phyloP scores from a whole-genome alignment of 495 filamentous ascomycete species.

The Aspergillus sparsus region DNA sequence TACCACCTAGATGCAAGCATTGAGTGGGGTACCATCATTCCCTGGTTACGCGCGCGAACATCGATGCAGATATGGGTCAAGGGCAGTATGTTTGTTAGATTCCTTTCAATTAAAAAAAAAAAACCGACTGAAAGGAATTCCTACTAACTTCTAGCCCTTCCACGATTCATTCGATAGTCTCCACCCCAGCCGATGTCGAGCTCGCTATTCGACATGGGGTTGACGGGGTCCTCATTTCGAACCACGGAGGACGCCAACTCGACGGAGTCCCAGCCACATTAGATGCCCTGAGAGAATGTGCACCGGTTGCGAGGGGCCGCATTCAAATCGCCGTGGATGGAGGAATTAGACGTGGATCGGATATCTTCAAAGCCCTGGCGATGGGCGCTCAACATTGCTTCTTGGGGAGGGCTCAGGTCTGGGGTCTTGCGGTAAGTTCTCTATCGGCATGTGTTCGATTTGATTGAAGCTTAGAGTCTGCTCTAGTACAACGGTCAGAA shows the following conservation, averaged over 20 bases:
- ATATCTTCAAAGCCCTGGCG: slow-evolving; percentile 92
- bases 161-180: slow-evolving; percentile 46
- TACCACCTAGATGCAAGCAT: slow-evolving; percentile 64
- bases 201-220: slow-evolving; percentile 49
- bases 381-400: slow-evolving; percentile 82
- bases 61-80: slow-evolving; percentile 92
- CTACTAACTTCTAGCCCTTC: neutral
- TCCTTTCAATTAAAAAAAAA: neutral
- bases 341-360: slow-evolving; percentile 81
- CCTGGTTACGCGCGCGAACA: slow-evolving; percentile 83
- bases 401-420: slow-evolving; percentile 78
- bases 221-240: slow-evolving; percentile 56
- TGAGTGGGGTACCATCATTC: slow-evolving; percentile 78
- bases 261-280: slow-evolving; percentile 70
- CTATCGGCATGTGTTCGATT: slow-evolving; percentile 3
- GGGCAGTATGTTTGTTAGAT: slow-evolving; percentile 49
- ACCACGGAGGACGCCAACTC: slow-evolving; percentile 39
- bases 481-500: slow-evolving; percentile 41
- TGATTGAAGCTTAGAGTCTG: slow-evolving; percentile 18
- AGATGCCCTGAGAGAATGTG: slow-evolving; percentile 84
- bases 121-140: no score
- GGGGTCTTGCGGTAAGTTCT: slow-evolving; percentile 53
- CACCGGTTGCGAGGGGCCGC: slow-evolving; percentile 74
- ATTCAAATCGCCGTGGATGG: slow-evolving; percentile 88
- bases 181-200: slow-evolving; percentile 55